Percentiles rank a stretch among this genome's conserved stretches.
Conservation (phyloP, 2,329 filamentous ascomycete genomes). For the Zarea fungicola region DNA sequence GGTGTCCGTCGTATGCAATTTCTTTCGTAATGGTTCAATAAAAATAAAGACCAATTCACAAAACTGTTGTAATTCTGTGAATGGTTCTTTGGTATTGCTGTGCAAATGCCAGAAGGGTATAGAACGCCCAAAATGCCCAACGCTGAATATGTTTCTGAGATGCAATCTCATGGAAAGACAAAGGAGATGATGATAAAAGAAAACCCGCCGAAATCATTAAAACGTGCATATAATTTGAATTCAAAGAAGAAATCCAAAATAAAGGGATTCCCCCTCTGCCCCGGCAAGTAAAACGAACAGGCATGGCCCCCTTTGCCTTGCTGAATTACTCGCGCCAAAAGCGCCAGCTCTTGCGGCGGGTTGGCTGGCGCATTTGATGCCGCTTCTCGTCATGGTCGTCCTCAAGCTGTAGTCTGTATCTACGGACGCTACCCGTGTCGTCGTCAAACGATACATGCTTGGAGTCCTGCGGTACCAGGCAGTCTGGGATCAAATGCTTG, state of each 20-base stretch:
- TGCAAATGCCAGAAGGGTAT: slow-evolving; percentile 25
- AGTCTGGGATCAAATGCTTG: slow-evolving; percentile 54
- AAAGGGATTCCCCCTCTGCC: too few relatives aligned
- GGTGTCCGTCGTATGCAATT: slow-evolving; percentile 16
- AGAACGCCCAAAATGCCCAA: slow-evolving; percentile 31
- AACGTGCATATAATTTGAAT: slow-evolving; percentile 5
- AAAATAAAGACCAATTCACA: slow-evolving; percentile 19
- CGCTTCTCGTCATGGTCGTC: slow-evolving; percentile 31
- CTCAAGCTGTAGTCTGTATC: slow-evolving; percentile 56
- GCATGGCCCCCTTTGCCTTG: too few relatives aligned
- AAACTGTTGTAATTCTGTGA: slow-evolving; percentile 10
- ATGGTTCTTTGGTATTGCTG: slow-evolving; percentile 4
- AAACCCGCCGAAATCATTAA: slow-evolving; percentile 9
- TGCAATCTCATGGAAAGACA: background rate
- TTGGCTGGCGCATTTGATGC: background rate
- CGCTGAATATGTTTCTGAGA: slow-evolving; percentile 16
- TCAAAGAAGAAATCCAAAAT: background rate
- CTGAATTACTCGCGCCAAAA: slow-evolving; percentile 17
- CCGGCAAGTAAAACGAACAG: too few relatives aligned
- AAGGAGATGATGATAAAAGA: slow-evolving; percentile 6
- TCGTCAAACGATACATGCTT: slow-evolving; percentile 54
- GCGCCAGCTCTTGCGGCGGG: slow-evolving; percentile 14
- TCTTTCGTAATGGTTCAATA: slow-evolving; percentile 21
- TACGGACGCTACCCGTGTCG: slow-evolving; percentile 57
- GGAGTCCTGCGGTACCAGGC: slow-evolving; percentile 47